Evolutionary conservation across 1,139 yeast genomes (phyloP).

Genomic region (Lizanozyma gosingica): DNA sequence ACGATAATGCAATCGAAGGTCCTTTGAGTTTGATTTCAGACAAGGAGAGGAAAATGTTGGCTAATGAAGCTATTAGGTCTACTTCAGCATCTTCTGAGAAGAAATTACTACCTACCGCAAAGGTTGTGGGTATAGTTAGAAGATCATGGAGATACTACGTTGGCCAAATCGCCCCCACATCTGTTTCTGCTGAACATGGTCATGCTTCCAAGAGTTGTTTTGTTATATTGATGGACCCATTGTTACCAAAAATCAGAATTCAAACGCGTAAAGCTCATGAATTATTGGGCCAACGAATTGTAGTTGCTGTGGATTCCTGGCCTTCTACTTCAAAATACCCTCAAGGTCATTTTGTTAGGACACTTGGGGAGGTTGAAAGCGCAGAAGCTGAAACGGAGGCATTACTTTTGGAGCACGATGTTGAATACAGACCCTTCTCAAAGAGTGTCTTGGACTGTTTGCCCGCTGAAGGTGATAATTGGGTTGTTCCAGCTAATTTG

Average conservation of each 20-base stretch:
- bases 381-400: constrained; percentile 97
- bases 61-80: constrained; percentile 70
- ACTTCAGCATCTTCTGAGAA: constrained; percentile 23
- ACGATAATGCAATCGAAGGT: constrained; percentile 33
- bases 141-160: constrained; percentile 96
- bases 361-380: constrained; percentile 83
- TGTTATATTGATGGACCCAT: constrained; percentile 81
- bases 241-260: constrained; percentile 80
- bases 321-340: constrained; percentile 77
- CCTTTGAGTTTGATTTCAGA: constrained; percentile 48
- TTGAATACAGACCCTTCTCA: constrained; percentile 92
- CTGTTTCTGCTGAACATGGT: constrained; percentile 49
- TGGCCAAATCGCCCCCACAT: constrained; percentile 82
- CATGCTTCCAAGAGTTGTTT: constrained; percentile 70
- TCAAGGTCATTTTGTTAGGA: constrained; percentile 88
- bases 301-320: constrained; percentile 92
- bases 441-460: constrained; percentile 86
- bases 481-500: constrained; percentile 73
- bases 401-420: constrained; percentile 85
- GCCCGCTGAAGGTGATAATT: constrained; percentile 86
- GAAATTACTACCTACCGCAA: constrained; percentile 80
- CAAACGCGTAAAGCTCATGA: constrained; percentile 81
- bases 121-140: constrained; percentile 78
- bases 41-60: constrained; percentile 63
- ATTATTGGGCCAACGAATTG: constrained; percentile 78